phyloP scores from a whole-genome alignment of 352 stramenopile species.

The Globisporangium iwayamae region DNA sequence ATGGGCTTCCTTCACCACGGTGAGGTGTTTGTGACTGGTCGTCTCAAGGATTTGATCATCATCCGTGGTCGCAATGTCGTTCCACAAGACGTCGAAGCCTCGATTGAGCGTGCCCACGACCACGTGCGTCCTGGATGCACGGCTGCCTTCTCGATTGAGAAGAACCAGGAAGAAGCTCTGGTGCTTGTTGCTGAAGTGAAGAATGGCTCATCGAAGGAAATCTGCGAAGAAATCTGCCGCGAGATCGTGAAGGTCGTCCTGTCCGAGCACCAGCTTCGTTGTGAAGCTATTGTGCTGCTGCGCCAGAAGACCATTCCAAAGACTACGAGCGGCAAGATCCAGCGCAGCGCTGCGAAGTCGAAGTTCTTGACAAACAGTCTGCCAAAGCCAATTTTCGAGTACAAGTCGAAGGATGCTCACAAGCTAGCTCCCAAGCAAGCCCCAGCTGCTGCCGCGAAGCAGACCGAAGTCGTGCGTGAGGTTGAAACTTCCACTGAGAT shows the following conservation, averaged over 20 bases:
- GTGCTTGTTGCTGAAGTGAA: conserved; percentile 79
- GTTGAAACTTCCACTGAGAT: conserved; percentile 3
- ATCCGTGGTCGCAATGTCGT: conserved; percentile 77
- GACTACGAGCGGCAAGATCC: conserved; percentile 85
- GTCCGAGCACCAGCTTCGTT: conserved; percentile 67
- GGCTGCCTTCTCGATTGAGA: conserved; percentile 79
- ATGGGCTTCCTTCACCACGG: conserved; percentile 66
- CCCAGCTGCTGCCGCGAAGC: not conserved
- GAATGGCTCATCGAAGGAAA: conserved; percentile 50
- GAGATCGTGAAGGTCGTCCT: conserved; percentile 68
- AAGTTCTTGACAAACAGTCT: conserved; percentile 48
- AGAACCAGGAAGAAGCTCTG: conserved; percentile 68
- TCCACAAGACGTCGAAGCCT: conserved; percentile 74
- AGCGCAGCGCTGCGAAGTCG: conserved; percentile 60
- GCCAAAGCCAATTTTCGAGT: conserved; percentile 48
- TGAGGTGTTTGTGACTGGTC: conserved; percentile 73
- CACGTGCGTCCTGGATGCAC: conserved; percentile 69
- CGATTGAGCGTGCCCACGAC: conserved; percentile 59
- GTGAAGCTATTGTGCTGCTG: conserved; percentile 70
- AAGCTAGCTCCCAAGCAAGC: conserved; percentile 13
- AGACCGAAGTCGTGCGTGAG: conserved; percentile 13
- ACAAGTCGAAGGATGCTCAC: conserved; percentile 35
- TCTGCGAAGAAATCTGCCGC: conserved; percentile 47
- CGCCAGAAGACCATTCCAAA: conserved; percentile 71
- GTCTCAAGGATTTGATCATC: conserved; percentile 84